Conservation (phyloP, 495 filamentous ascomycete species). For the Penicillium coprophilum region DNA sequence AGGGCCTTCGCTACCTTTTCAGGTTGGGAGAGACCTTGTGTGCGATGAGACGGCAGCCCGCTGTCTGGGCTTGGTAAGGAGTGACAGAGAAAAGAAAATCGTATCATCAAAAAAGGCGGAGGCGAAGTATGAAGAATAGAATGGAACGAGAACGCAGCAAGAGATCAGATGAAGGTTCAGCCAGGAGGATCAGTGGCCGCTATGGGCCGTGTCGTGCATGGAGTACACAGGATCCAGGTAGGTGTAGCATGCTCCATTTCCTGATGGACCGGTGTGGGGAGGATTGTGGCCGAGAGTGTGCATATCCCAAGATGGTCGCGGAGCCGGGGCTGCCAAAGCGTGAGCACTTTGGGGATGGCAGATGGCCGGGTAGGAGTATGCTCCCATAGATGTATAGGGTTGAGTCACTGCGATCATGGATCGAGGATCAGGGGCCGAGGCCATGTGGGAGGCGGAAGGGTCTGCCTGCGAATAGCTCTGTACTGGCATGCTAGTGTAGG, state of each 20-base stretch:
- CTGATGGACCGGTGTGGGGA: slow-evolving; percentile 22
- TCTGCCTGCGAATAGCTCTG: slow-evolving; percentile 32
- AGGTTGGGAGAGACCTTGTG: neutral
- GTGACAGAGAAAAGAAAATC: slow-evolving; percentile 38
- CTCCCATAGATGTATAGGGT: slow-evolving; percentile 32
- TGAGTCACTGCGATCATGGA: slow-evolving; percentile 33
- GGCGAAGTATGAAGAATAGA: slow-evolving; percentile 32
- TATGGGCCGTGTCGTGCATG: slow-evolving; percentile 28
- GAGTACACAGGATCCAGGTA: slow-evolving; percentile 43
- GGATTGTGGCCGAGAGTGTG: slow-evolving; percentile 26
- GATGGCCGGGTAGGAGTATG: slow-evolving; percentile 39
- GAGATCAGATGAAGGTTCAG: slow-evolving; percentile 17
- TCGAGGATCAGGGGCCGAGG: slow-evolving; percentile 33
- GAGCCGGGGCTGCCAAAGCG: slow-evolving; percentile 25
- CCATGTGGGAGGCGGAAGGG: slow-evolving; percentile 21
- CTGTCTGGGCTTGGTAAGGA: slow-evolving; percentile 43
- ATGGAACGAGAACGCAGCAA: slow-evolving; percentile 18
- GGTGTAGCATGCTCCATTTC: slow-evolving; percentile 30
- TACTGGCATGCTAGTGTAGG: slow-evolving; percentile 32
- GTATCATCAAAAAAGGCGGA: slow-evolving; percentile 31
- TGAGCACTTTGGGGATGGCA: slow-evolving; percentile 36
- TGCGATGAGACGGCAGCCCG: slow-evolving; percentile 6
- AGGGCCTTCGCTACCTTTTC: neutral
- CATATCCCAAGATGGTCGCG: slow-evolving; percentile 38
- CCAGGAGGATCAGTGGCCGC: slow-evolving; percentile 24